Conservation (phyloP, 75 land plant genomes). For the Pinus tabuliformis region DNA sequence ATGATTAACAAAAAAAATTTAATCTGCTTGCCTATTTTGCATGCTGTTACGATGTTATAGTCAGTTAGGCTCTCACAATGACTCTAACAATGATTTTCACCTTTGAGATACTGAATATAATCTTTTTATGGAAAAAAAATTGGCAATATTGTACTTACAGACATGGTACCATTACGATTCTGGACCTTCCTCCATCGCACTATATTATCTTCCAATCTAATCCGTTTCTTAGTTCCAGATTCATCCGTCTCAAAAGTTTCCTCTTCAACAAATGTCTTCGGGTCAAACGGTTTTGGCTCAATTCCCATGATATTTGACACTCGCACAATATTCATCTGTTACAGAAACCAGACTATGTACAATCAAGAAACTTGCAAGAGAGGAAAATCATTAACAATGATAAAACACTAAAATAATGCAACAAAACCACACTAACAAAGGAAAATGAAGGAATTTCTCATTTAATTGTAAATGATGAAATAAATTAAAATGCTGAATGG, state of each 20-base stretch:
- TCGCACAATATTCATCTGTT: conserved; percentile 90
- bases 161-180: conserved; percentile 62
- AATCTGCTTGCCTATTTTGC: too few relatives aligned
- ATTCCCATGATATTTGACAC: conserved; percentile 97
- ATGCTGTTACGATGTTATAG: too few relatives aligned
- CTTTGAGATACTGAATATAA: neutral
- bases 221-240: conserved; percentile 78
- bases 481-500: neutral
- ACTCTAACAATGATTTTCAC: too few relatives aligned
- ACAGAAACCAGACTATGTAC: neutral
- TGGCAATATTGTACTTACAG: conserved; percentile 53
- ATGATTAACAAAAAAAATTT: too few relatives aligned
- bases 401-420: neutral
- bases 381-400: neutral
- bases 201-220: conserved; percentile 91
- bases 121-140: neutral
- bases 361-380: neutral
- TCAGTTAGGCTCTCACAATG: too few relatives aligned
- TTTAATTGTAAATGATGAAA: neutral
- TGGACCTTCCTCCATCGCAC: conserved; percentile 88
- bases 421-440: neutral
- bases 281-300: conserved; percentile 95
- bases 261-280: conserved; percentile 92
- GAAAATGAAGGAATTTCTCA: neutral
- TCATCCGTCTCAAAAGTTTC: conserved; percentile 88